phyloP scores from a whole-genome alignment of 2,329 filamentous ascomycete species.

The Sporothrix brunneoviolacea region DNA sequence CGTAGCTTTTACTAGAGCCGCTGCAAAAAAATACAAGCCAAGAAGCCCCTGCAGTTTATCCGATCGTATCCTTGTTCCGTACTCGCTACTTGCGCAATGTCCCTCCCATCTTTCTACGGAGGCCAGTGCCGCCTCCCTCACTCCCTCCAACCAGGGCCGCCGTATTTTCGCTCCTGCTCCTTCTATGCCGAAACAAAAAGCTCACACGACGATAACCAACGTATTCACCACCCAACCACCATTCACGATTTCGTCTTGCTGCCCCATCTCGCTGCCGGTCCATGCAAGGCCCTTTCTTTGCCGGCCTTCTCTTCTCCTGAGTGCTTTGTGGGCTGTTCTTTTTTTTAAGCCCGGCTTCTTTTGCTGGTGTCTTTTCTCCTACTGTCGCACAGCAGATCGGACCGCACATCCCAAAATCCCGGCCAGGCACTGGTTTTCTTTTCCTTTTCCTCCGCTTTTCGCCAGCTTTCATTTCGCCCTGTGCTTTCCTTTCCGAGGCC shows the following conservation, averaged over 20 bases:
- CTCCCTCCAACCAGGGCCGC: not conserved
- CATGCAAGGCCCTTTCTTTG: not conserved
- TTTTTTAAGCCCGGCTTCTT: no score
- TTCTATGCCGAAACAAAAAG: not conserved
- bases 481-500: not conserved
- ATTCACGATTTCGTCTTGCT: not conserved
- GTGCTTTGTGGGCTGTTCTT: no score
- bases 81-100: constrained; percentile 12
- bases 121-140: not conserved
- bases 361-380: no score
- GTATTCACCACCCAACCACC: not conserved
- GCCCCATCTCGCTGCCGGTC: not conserved
- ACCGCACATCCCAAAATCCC: no score
- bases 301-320: not conserved
- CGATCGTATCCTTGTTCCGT: constrained; percentile 1
- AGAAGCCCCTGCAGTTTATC: constrained; percentile 4
- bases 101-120: not conserved
- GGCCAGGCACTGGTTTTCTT: no score
- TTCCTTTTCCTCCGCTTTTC: no score
- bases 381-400: no score
- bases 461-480: no score
- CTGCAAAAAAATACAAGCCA: not conserved
- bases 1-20: not conserved
- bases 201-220: not conserved
- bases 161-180: not conserved